These are phyloP conservation scores for Conidiobolus incongruus DNA, from an alignment of 371 early-diverging fungal genomes.

Conservation along the genomic window DNA sequence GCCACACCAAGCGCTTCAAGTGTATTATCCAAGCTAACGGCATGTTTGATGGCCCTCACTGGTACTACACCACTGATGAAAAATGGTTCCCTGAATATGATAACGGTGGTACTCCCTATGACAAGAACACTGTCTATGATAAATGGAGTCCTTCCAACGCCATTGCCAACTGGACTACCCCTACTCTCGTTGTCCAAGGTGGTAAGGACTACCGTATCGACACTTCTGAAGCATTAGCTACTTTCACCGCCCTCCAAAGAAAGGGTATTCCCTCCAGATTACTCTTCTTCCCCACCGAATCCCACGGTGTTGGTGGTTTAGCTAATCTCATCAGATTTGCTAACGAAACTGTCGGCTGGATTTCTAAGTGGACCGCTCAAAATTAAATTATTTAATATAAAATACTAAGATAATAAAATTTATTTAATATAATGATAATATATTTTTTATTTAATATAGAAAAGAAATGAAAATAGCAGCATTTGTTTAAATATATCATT, in stretches of 20 bases:
- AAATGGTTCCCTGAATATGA: too few species aligned
- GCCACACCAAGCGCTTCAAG: constrained; percentile 38
- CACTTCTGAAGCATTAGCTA: constrained; percentile 38
- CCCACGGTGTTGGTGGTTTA: constrained; percentile 20
- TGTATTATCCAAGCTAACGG: constrained; percentile 66
- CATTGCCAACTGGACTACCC: constrained; percentile 53
- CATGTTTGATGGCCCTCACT: constrained; percentile 32
- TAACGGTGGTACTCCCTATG: constrained; percentile 42
- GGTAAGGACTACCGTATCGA: constrained; percentile 43
- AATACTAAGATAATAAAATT: too few species aligned
- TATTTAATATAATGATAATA: too few species aligned
- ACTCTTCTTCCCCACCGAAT: constrained; percentile 68
- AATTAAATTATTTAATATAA: too few species aligned
- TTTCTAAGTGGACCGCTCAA: too few species aligned
- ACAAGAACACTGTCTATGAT: constrained; percentile 19
- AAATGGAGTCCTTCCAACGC: constrained; percentile 45
- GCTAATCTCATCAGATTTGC: constrained; percentile 49
- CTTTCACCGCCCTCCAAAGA: constrained; percentile 58
- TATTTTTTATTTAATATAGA: too few species aligned
- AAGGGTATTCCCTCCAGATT: constrained; percentile 40
- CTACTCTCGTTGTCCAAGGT: too few species aligned
- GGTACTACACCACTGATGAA: constrained; percentile 52
- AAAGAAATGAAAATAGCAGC: too few species aligned
- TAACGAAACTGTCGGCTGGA: too few species aligned
- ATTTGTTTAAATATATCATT: too few species aligned